Percentiles rank a stretch among this genome's conserved stretches.
Conservation (phyloP, 176 grass and related monocot genomes). For the Eremochloa ophiuroides region DNA sequence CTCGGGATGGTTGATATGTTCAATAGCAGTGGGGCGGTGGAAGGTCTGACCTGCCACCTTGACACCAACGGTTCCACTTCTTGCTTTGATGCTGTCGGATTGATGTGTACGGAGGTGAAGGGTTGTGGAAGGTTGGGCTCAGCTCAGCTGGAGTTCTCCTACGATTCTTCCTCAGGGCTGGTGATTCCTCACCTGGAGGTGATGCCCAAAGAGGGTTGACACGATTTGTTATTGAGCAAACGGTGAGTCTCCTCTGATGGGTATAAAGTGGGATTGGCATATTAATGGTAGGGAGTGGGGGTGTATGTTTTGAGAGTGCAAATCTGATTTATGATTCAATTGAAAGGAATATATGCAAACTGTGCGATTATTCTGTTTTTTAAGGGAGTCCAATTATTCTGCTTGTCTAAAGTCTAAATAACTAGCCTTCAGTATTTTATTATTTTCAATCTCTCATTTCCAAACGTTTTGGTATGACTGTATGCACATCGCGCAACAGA, state of each 20-base stretch:
- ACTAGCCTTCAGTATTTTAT: neutral
- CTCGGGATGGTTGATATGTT: constrained; percentile 81
- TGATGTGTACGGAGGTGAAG: constrained; percentile 66
- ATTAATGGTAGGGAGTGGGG: neutral
- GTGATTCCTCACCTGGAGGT: constrained; percentile 43
- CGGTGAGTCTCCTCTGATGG: no score
- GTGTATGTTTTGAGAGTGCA: neutral
- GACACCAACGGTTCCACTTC: constrained; percentile 12
- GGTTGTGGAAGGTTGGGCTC: constrained; percentile 59
- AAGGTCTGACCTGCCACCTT: constrained; percentile 57
- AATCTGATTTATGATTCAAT: neutral
- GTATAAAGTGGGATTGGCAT: neutral
- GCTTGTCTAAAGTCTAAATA: neutral
- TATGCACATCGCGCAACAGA: no score
- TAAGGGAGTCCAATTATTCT: neutral
- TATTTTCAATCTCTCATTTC: neutral
- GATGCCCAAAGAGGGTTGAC: constrained; percentile 70
- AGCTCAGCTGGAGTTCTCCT: constrained; percentile 50
- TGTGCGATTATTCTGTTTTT: no score
- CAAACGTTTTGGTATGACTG: no score
- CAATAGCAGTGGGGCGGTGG: constrained; percentile 70
- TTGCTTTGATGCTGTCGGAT: constrained; percentile 35
- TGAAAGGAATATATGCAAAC: neutral
- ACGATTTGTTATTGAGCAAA: constrained; percentile 49
- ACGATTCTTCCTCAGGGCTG: constrained; percentile 54